phyloP scores from a whole-genome alignment of 768 basidiomycete species.

The Podaxis pistillaris region DNA sequence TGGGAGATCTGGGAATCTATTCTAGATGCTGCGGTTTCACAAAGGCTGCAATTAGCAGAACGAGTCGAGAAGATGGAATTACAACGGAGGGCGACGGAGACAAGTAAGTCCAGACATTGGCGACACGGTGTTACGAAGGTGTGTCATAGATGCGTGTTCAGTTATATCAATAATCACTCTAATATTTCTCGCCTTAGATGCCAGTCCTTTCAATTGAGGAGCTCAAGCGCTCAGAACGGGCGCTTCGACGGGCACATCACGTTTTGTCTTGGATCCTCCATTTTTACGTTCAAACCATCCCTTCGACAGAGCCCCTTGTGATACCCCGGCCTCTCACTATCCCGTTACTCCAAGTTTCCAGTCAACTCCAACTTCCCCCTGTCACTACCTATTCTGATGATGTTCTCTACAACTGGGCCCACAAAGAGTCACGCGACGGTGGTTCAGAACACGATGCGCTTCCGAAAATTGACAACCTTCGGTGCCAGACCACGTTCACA shows the following conservation, averaged over 20 bases:
- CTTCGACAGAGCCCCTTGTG: conserved; percentile 44
- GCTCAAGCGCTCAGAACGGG: conserved; percentile 48
- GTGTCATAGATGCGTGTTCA: conserved; percentile 9
- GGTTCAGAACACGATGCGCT: conserved; percentile 28
- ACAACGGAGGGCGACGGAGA: conserved; percentile 28
- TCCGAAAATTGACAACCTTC: conserved; percentile 60
- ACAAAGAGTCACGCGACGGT: conserved; percentile 29
- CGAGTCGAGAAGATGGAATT: conserved; percentile 36
- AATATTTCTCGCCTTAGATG: conserved; percentile 36
- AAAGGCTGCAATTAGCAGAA: conserved; percentile 54
- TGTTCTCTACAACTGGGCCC: conserved; percentile 84
- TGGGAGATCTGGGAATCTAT: conserved; percentile 81
- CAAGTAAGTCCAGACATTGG: conserved; percentile 48
- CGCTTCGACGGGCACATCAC: conserved; percentile 69
- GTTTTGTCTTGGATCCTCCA: conserved; percentile 75
- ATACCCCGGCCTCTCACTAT: conserved; percentile 73
- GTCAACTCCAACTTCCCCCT: conserved; percentile 77
- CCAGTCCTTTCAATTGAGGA: conserved; percentile 46
- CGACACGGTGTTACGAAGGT: conserved; percentile 48
- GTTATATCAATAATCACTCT: background rate
- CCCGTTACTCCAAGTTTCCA: conserved; percentile 72
- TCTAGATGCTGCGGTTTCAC: conserved; percentile 47
- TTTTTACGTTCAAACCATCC: conserved; percentile 72
- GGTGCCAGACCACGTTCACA: conserved; percentile 71
- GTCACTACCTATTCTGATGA: conserved; percentile 89